These are phyloP conservation scores for Ganoderma lucidum DNA, from an alignment of 1,284 basidiomycete species.

Conservation along the genomic window DNA sequence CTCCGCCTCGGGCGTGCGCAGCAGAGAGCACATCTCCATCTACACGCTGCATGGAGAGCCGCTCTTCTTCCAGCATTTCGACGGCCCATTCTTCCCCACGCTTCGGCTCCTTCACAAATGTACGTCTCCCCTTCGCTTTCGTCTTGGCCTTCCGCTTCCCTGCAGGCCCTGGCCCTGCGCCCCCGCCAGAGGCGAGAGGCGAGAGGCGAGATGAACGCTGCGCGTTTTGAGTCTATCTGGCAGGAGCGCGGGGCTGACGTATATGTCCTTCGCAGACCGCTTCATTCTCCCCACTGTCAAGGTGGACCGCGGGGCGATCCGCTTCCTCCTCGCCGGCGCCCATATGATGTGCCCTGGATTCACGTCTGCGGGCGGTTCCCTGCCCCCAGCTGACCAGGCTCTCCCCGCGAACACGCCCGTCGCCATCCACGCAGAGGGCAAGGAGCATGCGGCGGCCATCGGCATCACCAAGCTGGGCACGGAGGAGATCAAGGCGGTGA, in stretches of 20 bases:
- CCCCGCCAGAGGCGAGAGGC: not conserved
- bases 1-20: conserved; percentile 45
- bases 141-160: not conserved
- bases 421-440: conserved; percentile 95
- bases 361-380: conserved; percentile 89
- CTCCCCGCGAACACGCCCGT: conserved; percentile 80
- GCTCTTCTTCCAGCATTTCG: conserved; percentile 97
- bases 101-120: conserved; percentile 92
- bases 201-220: conserved; percentile 3
- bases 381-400: conserved; percentile 79
- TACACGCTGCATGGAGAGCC: conserved; percentile 89
- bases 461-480: conserved; percentile 86
- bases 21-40: conserved; percentile 95
- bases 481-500: conserved; percentile 89
- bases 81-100: conserved; percentile 92
- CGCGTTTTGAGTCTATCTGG: conserved; percentile 13
- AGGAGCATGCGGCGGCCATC: conserved; percentile 91
- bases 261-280: conserved; percentile 70
- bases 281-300: conserved; percentile 88
- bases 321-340: conserved; percentile 92
- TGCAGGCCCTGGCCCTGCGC: conserved; percentile 5
- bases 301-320: conserved; percentile 97
- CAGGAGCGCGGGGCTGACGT: conserved; percentile 14
- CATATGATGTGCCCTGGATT: conserved; percentile 98
- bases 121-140: conserved; percentile 47